These are phyloP conservation scores for Syncephalastrum contaminatum DNA, from an alignment of 371 early-diverging fungal species.

Conservation along the genomic window DNA sequence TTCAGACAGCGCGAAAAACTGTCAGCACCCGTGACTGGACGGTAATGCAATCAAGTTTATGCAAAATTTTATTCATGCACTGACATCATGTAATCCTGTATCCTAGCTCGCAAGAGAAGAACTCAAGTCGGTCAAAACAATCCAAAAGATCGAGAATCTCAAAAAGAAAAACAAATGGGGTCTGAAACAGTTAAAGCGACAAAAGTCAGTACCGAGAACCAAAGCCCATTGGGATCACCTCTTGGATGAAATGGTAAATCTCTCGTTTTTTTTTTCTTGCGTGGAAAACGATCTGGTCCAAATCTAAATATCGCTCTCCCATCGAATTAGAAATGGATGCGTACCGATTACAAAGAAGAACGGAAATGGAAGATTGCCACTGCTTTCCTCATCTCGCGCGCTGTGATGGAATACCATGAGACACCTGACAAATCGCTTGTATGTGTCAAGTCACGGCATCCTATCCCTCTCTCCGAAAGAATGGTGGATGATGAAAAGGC, in stretches of 20 bases:
- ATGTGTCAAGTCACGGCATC: conserved; percentile 48
- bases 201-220: conserved; percentile 66
- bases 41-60: conserved; percentile 24
- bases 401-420: conserved; percentile 83
- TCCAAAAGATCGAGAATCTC: conserved; percentile 77
- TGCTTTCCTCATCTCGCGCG: conserved; percentile 66
- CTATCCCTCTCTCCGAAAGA: too few relatives aligned
- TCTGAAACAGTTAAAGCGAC: conserved; percentile 76
- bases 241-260: conserved; percentile 80
- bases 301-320: neutral
- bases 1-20: conserved; percentile 73
- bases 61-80: too few relatives aligned
- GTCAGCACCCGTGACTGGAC: conserved; percentile 84
- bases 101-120: conserved; percentile 83
- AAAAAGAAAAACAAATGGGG: conserved; percentile 81
- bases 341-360: conserved; percentile 85
- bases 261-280: neutral
- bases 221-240: conserved; percentile 89
- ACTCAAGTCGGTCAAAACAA: conserved; percentile 67
- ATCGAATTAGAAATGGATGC: conserved; percentile 70
- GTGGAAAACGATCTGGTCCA: neutral
- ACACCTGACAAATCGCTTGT: conserved; percentile 67
- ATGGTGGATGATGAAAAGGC: too few relatives aligned
- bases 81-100: neutral
- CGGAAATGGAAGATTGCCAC: conserved; percentile 82